Conservation (phyloP, 352 stramenopile species). For the Phytophthora agathidicida region DNA sequence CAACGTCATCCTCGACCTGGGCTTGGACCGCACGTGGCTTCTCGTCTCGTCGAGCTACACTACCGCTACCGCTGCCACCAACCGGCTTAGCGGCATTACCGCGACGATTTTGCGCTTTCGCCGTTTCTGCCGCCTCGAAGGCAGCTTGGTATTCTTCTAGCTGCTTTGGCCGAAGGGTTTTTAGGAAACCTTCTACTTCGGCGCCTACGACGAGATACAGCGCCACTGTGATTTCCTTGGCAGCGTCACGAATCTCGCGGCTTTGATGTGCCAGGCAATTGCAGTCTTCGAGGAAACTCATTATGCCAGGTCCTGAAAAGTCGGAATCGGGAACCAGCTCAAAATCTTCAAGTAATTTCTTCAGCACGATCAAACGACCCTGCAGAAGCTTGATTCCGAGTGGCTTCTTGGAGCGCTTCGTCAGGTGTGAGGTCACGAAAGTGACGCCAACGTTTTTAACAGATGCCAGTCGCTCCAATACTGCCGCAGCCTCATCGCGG, state of each 20-base stretch:
- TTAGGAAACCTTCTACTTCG: constrained; percentile 82
- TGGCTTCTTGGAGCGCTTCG: constrained; percentile 77
- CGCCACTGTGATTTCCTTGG: constrained; percentile 86
- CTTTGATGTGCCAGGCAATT: constrained; percentile 90
- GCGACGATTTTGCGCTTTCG: constrained; percentile 35
- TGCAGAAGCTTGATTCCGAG: constrained; percentile 75
- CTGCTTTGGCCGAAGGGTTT: constrained; percentile 88
- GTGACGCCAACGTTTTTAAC: constrained; percentile 72
- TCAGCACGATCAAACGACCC: constrained; percentile 65
- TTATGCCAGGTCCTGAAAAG: constrained; percentile 63
- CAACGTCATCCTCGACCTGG: constrained; percentile 34
- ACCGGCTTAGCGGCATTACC: neutral
- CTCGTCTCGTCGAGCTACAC: constrained; percentile 13
- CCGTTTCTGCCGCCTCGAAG: constrained; percentile 74
- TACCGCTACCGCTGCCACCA: constrained; percentile 1
- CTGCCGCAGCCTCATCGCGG: constrained; percentile 63
- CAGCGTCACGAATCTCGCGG: constrained; percentile 86
- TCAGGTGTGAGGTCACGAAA: constrained; percentile 67
- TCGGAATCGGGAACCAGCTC: constrained; percentile 55
- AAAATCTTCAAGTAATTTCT: constrained; percentile 62
- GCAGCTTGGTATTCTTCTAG: constrained; percentile 91
- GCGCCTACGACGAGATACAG: constrained; percentile 64
- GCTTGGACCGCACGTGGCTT: constrained; percentile 28
- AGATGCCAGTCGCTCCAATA: constrained; percentile 50
- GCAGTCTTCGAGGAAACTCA: constrained; percentile 83